Evolutionary conservation across 768 basidiomycete genomes (phyloP), one percentile per base, ranked within the genome.

Genomic region (Leucosporidium creatinivorum): DNA sequence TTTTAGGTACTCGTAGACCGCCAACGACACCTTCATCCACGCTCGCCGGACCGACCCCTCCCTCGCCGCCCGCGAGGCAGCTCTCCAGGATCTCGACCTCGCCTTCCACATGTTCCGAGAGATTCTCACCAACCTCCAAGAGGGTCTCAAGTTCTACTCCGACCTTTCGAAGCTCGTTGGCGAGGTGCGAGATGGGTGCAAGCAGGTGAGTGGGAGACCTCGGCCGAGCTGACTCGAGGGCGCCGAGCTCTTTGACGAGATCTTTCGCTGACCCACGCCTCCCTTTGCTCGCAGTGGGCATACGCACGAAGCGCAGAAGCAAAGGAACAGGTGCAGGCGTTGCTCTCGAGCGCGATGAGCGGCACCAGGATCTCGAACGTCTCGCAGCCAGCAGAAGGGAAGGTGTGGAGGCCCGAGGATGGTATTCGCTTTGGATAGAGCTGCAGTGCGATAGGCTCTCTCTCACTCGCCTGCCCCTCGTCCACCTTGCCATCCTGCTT

Each of bases 101-200:
- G 89, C 93, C 0, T 89, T 89, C 78, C 86, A 86, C 79, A 91
- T 91, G 75, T 96, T 92, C 77, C 82, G 83, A 62, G 93, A 97
- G 76, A 88, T 96, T 19, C 82, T 81, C 3, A 83, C 84, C 59
- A 93, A 98, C 78, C 80, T 96, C 9, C 86, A 89, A 50, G 94
- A 98, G 33, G 69, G 58, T 1, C 48, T 68, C 15, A 63, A 93
- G 89, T 98, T 97, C 75, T 94, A 99, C 77, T 92, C 91, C 69
- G 88, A 90, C 73, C 83, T 98, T 63, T 83, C 85, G 4, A 83
- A 81, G 17, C 84, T 93, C 55, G 77, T 94, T 4, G 62, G 61
- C 19, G 61, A 75, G 60, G 44, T 73, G 44, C 9, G 67, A 3
- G 70, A 67, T 25, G 44, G 56, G 23, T 30, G 58, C 26, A 68